These are phyloP conservation scores for Microdochium paspali DNA, from an alignment of 2,329 filamentous ascomycete species.

Conservation along the genomic window DNA sequence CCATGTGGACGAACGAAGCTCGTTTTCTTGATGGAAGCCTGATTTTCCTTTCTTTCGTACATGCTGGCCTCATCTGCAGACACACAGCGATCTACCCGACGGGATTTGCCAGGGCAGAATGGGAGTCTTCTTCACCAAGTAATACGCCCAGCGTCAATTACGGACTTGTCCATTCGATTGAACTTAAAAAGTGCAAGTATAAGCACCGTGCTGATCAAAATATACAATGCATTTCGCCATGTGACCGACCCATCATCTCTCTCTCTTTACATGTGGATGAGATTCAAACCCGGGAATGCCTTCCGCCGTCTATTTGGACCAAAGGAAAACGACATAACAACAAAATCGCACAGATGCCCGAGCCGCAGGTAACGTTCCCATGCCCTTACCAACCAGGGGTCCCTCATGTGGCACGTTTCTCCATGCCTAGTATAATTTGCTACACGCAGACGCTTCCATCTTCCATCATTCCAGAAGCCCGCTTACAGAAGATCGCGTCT, in stretches of 20 bases:
- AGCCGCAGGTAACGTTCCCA: neutral
- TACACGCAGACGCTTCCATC: neutral
- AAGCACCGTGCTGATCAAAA: neutral
- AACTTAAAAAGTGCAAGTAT: no score
- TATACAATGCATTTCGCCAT: neutral
- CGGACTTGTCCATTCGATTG: no score
- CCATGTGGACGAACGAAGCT: no score
- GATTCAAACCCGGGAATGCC: neutral
- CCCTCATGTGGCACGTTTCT: neutral
- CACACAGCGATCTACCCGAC: no score
- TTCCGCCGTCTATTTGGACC: neutral
- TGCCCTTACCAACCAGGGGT: neutral
- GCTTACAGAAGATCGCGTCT: slow-evolving; percentile 83
- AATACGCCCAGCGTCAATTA: no score
- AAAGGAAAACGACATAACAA: neutral
- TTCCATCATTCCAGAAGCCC: neutral
- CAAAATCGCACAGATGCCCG: neutral
- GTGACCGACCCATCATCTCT: neutral
- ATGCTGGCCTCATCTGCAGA: no score
- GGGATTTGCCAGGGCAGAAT: no score
- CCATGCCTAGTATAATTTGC: neutral
- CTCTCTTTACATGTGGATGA: neutral
- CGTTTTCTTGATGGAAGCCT: no score
- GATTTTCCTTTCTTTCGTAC: no score
- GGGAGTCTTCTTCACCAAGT: no score